Evolutionary conservation across 371 early-diverging fungal genomes (phyloP), one percentile per base, ranked within the genome.

Genomic region (Apophysomyces ossiformis): DNA sequence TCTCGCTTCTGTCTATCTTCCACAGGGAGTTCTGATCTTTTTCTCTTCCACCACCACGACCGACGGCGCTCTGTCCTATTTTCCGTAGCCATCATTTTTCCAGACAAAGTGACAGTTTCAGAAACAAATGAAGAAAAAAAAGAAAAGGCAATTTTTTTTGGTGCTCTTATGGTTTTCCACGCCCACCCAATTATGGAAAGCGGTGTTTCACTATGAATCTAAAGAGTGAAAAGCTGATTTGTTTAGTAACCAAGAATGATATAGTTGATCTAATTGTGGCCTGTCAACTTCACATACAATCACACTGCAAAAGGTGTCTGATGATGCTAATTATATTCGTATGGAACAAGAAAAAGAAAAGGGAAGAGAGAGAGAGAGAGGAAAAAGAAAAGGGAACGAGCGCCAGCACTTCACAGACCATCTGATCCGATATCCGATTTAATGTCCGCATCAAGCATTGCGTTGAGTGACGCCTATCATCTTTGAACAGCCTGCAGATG

Each of bases 31-130:
- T 44, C n/a, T 61, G 61, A 8, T 44, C 46, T 41, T 26, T 45
- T 61, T 32, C 35, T 41, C 26, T 45, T 61, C 61, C 61, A 61
- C 61, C 61, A 61, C 61, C 61, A 61, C 32, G 45, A 39, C 12
- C 61, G 61, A 44, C 61, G 61, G 8, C 61, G 61, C 5, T 50
- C 54, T 50, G 16, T 21, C 21, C 21, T 21, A 18, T 50, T 16
- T 21, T 50, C 54, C 9, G 54, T 50, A 50, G 54, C 54, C 54
- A 50, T 50, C 54, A 50, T 50, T 50, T 18, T 16, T 9, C 16
- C 16, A 21, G 11, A 9, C 21, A 9, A 50, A 50, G 21, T 21
- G 21, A 50, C 7, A 9, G 9, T 5, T n/a, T n/a, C 21, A 9
- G 21, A 21, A 18, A 50, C 16, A 21, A 21, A 18, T 16, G 54